Evolutionary conservation across 2,329 filamentous ascomycete species (phyloP), one percentile per base, ranked within the genome.

Genomic region (Arthroderma uncinatum): DNA sequence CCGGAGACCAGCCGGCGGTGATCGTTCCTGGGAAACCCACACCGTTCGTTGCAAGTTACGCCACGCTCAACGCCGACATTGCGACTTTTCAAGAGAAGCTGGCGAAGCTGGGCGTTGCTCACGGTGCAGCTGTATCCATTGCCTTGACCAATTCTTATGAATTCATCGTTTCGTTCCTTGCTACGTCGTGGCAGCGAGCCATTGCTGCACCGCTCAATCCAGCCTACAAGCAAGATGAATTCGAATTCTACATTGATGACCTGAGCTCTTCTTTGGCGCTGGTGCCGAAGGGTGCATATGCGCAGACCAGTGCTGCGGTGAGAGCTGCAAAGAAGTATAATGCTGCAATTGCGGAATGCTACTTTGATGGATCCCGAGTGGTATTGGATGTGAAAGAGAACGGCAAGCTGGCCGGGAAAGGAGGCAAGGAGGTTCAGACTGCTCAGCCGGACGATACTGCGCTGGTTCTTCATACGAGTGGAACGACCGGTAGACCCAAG

Each of bases 161-260:
- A 71, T 93, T 94, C 73, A 87, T 94, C 68, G 83, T 93, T 57
- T 84, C 88, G 1, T 95, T 94, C 73, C 80, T 94, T 47, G 89
- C 88, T n/a, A 80, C 84, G 16, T 82, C 87, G n/a, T 89, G 85
- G 82, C 89, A 93, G 75, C 81, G 89, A 65, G 87, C 79, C 30
- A 85, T 93, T 64, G 89, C 89, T 6, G 89, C 89, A 2, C 89
- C 89, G n/a, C 76, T 95, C 62, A 94, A 95, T 71, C 83, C 89
- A 40, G 85, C 84, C 47, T 94, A 94, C 77, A 94, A 91, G 75
- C 87, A 93, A 72, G 84, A 84, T 58, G 89, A 94, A 71, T 93
- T 92, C 69, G 89, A 93, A 70, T 94, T 94, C 73, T 94, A 93
- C 72, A 92, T 95, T 66, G 85, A 90, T 62, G 89, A 95, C 68